phyloP scores from a whole-genome alignment of 495 filamentous ascomycete genomes.

The Massariosphaeria phaeospora region DNA sequence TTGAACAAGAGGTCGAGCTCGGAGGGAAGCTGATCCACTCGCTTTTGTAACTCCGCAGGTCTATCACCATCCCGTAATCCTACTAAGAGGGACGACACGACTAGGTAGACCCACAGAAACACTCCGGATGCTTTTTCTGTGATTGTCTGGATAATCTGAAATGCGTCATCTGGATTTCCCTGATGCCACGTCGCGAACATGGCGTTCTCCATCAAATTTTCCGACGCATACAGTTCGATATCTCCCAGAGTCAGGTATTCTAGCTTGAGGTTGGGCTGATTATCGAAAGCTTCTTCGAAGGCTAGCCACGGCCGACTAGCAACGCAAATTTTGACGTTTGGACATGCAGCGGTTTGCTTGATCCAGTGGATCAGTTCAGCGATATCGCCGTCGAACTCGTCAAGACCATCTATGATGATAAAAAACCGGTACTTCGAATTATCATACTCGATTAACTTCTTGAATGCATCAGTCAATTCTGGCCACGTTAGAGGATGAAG shows the following conservation, averaged over 20 bases:
- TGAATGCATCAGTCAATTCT: neutral
- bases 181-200: neutral
- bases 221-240: neutral
- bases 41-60: neutral
- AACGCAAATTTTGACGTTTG: neutral
- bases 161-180: neutral
- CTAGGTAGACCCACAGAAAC: neutral
- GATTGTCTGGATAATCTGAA: neutral
- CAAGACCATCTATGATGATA: neutral
- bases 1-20: neutral
- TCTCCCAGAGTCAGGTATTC: neutral
- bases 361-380: neutral
- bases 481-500: neutral
- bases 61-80: neutral
- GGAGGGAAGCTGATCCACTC: neutral
- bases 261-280: neutral
- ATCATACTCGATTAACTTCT: neutral
- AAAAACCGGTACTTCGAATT: neutral
- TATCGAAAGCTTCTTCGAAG: neutral
- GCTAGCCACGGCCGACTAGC: neutral
- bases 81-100: neutral
- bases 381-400: neutral
- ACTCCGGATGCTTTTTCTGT: neutral
- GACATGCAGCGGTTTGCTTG: neutral
- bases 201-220: neutral